These are phyloP conservation scores for Pyrenula massariospora DNA, from an alignment of 495 filamentous ascomycete genomes.

Conservation along the genomic window DNA sequence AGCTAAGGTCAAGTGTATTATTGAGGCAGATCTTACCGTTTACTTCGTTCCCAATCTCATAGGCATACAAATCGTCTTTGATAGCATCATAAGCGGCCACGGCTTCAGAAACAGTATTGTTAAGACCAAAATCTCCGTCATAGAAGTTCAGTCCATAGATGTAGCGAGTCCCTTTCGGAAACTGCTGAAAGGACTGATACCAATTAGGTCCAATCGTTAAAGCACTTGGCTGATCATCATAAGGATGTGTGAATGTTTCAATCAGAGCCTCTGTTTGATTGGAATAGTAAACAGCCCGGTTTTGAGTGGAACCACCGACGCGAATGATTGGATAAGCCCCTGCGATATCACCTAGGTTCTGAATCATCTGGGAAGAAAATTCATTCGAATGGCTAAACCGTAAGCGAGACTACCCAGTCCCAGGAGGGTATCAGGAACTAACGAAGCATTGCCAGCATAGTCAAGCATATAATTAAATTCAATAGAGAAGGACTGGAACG, in stretches of 20 bases:
- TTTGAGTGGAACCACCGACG: conserved; percentile 10
- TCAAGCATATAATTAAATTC: conserved; percentile 15
- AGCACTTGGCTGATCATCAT: conserved; percentile 8
- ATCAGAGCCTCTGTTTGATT: conserved; percentile 10
- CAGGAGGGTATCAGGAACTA: too few species aligned
- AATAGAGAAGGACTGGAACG: conserved; percentile 12
- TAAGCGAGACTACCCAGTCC: too few species aligned
- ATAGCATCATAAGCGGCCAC: conserved; percentile 3
- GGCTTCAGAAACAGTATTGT: conserved; percentile 6
- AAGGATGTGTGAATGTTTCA: conserved; percentile 2
- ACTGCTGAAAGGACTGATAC: conserved; percentile 10
- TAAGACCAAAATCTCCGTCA: conserved; percentile 5
- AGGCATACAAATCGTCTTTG: conserved; percentile 8
- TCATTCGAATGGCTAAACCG: conserved; percentile 10
- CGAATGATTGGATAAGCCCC: conserved; percentile 12
- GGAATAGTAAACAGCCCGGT: conserved; percentile 5
- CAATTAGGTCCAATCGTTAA: conserved; percentile 9
- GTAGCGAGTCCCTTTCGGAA: conserved; percentile 10
- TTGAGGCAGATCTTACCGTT: conserved; percentile 4
- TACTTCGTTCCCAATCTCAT: conserved; percentile 15
- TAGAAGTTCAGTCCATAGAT: conserved; percentile 8
- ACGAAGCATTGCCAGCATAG: conserved; percentile 11
- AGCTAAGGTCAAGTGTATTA: background rate
- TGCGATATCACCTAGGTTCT: conserved; percentile 10
- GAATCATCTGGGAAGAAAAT: conserved; percentile 9